phyloP scores from a whole-genome alignment of 257 asterid genomes.

The Coffea eugenioides region DNA sequence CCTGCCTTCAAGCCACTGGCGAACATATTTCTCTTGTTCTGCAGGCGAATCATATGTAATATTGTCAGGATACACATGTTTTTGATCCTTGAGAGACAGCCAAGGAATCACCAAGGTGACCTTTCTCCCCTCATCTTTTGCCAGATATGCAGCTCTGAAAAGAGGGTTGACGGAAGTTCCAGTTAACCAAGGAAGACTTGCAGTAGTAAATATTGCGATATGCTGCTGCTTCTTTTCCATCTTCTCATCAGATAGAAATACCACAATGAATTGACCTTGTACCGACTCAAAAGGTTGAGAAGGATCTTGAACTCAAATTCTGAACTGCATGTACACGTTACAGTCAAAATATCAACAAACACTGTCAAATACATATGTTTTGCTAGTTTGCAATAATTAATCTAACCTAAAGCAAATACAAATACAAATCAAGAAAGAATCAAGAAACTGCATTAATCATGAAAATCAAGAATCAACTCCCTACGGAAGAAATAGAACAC shows the following conservation, averaged over 20 bases:
- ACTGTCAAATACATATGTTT: not conserved
- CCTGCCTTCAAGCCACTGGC: conserved; percentile 86
- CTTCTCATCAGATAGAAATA: not conserved
- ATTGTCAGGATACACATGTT: conserved; percentile 71
- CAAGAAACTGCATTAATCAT: not conserved
- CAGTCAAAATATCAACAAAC: not conserved
- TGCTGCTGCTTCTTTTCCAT: conserved; percentile 43
- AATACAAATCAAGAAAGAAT: not conserved
- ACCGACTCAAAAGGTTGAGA: not conserved
- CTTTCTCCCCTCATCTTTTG: conserved; percentile 53
- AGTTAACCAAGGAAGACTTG: conserved; percentile 98
- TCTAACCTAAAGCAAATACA: not conserved
- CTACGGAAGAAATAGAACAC: not conserved
- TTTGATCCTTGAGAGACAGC: conserved; percentile 78
- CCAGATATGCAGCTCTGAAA: conserved; percentile 94
- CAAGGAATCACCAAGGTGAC: conserved; percentile 93
- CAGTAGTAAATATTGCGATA: conserved; percentile 90
- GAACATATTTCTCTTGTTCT: conserved; percentile 81
- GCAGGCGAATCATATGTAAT: conserved; percentile 63
- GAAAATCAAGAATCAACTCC: not conserved
- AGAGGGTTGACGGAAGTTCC: conserved; percentile 97
- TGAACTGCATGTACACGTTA: conserved; percentile 10
- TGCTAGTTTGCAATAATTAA: no score
- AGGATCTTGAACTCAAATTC: not conserved
- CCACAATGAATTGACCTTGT: not conserved